Evolutionary conservation across 257 asterid genomes (phyloP), one percentile per base, ranked within the genome.

Genomic region (Ligustrum vulgare): DNA sequence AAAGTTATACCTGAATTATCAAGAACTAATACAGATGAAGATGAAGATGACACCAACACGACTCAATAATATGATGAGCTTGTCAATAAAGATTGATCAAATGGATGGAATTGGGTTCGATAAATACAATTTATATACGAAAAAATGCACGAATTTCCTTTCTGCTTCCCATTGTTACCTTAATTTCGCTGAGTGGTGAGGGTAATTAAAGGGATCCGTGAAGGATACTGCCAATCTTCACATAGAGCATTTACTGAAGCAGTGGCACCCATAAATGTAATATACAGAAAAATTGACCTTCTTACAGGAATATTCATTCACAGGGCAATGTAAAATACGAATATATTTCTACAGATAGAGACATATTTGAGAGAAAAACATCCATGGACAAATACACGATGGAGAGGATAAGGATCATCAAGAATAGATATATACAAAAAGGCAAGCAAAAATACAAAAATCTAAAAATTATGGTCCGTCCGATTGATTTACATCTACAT

Each of bases 331-430:
- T 18, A 7, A 51, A 49, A 15, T 12, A 51, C 18, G 9, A 16
- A 51, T 51, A 51, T 51, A 51, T 51, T 16, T 51, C 23, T 51
- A 51, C 62, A 18, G 8, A 54, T 12, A 51, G 3, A 15, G 25
- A 54, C 22, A 54, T n/a, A 4, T 10, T 54, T 1, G 11, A n/a
- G 63, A 54, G 22, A 6, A 49, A 49, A 54, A 54, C 28, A n/a
- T 0, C 63, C 63, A n/a, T 5, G 63, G 25, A n/a, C 28, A 58
- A 33, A 69, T 12, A 28, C 51, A 67, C 70, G 51, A 56, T 43
- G 41, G 58, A 68, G 23, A 64, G 36, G 78, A 70, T 35, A 73
- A 71, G 45, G 70, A 67, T 72, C 31, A 67, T 72, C 31, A 13
- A 28, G 37, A 64, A 70, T 18, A 58, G 22, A 72, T 70, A 70